These are phyloP conservation scores for Eragrostis nindensis DNA, from an alignment of 176 grass and related monocot genomes.

Conservation along the genomic window DNA sequence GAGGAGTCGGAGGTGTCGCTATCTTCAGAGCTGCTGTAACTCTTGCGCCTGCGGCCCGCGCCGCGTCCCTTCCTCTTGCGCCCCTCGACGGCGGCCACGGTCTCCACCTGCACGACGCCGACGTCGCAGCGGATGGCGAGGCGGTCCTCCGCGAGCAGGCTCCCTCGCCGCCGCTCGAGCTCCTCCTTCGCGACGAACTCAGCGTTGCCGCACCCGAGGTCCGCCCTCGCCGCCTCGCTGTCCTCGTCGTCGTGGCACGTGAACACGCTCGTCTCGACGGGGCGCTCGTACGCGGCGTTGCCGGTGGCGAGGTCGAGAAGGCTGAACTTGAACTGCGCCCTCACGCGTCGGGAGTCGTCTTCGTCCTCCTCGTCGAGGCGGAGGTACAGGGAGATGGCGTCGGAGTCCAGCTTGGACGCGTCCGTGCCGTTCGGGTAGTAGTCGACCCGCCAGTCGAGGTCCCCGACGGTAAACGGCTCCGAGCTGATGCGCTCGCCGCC, in stretches of 20 bases:
- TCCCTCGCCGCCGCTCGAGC: too few species aligned
- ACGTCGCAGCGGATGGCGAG: slow-evolving; percentile 20
- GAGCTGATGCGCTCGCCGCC: background rate
- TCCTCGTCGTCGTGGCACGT: too few species aligned
- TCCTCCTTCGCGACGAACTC: background rate
- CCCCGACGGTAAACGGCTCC: background rate
- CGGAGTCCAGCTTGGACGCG: too few species aligned
- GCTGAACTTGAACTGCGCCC: background rate
- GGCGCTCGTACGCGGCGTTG: background rate
- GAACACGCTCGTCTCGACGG: background rate
- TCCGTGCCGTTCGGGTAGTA: slow-evolving; percentile 11
- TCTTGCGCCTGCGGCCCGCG: too few species aligned
- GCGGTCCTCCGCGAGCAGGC: background rate
- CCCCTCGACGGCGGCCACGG: background rate
- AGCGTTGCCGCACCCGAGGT: background rate
- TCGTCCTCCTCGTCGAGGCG: accelerated
- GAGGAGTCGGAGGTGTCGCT: background rate
- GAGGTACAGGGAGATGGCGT: background rate
- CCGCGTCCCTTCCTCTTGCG: background rate
- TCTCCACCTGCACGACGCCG: background rate
- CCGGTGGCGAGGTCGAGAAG: background rate
- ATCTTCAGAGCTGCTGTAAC: background rate
- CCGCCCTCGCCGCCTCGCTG: too few species aligned
- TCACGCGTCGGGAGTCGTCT: background rate
- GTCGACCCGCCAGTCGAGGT: background rate